Evolutionary conservation across 345 rosid species (phyloP).

Genomic region (Rhodamnia rubescens): DNA sequence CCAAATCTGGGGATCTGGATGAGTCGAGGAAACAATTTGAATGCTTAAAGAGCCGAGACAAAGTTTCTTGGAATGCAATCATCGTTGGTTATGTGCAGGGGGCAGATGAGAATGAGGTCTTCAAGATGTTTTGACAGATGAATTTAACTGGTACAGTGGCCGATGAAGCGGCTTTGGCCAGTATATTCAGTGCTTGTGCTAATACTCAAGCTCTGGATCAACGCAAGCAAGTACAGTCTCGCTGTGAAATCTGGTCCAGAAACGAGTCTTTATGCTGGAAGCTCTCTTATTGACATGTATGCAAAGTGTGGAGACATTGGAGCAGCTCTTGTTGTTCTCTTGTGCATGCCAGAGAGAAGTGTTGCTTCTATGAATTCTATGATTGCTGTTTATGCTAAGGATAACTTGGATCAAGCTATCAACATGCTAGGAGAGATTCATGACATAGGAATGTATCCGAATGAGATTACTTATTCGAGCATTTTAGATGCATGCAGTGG

Average conservation of each 20-base stretch:
- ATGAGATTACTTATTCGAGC: conserved; percentile 66
- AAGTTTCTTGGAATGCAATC: conserved; percentile 88
- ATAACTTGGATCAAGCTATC: conserved; percentile 41
- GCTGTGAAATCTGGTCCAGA: conserved; percentile 60
- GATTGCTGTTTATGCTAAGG: conserved; percentile 64
- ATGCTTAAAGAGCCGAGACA: conserved; percentile 37
- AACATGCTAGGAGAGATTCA: conserved; percentile 50
- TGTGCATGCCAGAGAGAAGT: conserved; percentile 43
- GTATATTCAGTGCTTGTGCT: conserved; percentile 76
- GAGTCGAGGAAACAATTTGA: conserved; percentile 77
- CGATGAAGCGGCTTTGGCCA: conserved; percentile 73
- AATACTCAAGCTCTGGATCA: conserved; percentile 40
- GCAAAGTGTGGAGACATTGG: conserved; percentile 48
- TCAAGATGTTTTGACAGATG: conserved; percentile 57
- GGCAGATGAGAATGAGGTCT: conserved; percentile 59
- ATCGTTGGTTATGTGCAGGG: conserved; percentile 82
- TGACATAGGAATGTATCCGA: conserved; percentile 42
- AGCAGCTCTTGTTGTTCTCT: conserved; percentile 35
- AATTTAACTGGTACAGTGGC: conserved; percentile 35
- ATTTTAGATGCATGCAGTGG: conserved; percentile 73
- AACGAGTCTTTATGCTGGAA: conserved; percentile 66
- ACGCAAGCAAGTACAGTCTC: conserved; percentile 61
- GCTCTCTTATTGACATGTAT: conserved; percentile 89
- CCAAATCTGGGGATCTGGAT: conserved; percentile 58
- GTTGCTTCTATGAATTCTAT: conserved; percentile 81